Base-by-base conservation (phyloP, 2,329 filamentous ascomycete species). In the Hypoxylon sp. region DNA sequence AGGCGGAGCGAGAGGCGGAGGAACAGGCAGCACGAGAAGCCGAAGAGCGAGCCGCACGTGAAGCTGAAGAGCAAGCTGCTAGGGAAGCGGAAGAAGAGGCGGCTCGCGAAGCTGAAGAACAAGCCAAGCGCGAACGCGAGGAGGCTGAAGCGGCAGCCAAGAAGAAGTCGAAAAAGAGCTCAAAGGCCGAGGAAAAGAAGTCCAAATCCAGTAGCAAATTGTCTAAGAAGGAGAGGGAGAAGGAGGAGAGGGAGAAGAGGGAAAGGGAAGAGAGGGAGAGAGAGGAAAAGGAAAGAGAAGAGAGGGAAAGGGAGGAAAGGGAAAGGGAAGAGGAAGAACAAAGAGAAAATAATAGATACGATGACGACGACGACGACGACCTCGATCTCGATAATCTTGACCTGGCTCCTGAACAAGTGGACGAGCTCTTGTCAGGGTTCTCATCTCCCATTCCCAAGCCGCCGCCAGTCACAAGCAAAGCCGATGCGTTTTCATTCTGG, bases 401-500 rank as follows among this genome's bases (percentile, higher is more conserved):
- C 54, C 55, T 77, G 5, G 73, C 75, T 39, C 65, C 67, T 12
- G 75, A 76, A 57, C 69, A 75, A 51, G 70, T 74, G 16, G 73
- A 76, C 11, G 73, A 74, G 45, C 72, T 76, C 47, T 68, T 77
- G 34, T 70, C 73, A 14, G 70, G 70, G 45, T 58, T 71, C 46
- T 43, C 70, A 34, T 60, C 70, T 47, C 70, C 73, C 11, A 64
- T 14, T 19, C 41, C 41, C 7, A 29, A 21, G 19, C 8, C 43
- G 54, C 21, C 54, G n/a, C 54, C 54, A 21, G 32, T 46, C 11
- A 30, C 41, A 21, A 37, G 25, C 21, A 67, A 62, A 41, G 48
- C 61, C 23, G 80, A 83, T 61, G 75, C 83, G 0, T 89, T 88
- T 75, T 82, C 82, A 70, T 88, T 88, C 78, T 89, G 86, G 87